Evolutionary conservation across 2,329 filamentous ascomycete genomes (phyloP).

Genomic region (Nothomitra cinnamomea): DNA sequence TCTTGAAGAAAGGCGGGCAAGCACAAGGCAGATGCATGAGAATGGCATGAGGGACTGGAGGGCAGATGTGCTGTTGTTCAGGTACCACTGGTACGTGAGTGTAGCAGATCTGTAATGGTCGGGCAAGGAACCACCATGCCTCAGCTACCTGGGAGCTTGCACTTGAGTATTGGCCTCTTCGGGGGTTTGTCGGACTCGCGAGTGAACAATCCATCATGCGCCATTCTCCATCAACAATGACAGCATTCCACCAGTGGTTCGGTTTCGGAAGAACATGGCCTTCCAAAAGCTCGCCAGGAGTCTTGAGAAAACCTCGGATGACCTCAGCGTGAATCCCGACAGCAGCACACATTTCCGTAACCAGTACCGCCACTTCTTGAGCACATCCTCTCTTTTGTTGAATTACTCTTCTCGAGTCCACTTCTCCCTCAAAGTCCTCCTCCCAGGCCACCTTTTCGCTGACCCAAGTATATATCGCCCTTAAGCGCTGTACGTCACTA

Average conservation of each 20-base stretch:
- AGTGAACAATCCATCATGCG: conserved; percentile 89
- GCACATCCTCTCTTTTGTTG: conserved; percentile 70
- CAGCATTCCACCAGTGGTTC: conserved; percentile 97
- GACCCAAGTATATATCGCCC: conserved; percentile 95
- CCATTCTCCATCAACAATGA: conserved; percentile 88
- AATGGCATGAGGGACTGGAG: conserved; percentile 69
- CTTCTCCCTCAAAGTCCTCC: conserved; percentile 72
- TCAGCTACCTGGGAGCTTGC: conserved; percentile 55
- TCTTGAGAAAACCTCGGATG: conserved; percentile 78
- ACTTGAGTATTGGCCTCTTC: conserved; percentile 59
- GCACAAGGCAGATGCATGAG: conserved; percentile 73
- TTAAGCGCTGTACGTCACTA: conserved; percentile 79
- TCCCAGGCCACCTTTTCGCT: conserved; percentile 93
- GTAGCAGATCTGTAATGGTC: conserved; percentile 82
- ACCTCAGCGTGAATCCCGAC: conserved; percentile 79
- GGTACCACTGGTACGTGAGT: conserved; percentile 83
- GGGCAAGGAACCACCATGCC: conserved; percentile 81
- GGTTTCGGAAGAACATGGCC: conserved; percentile 66
- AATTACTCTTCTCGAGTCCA: conserved; percentile 71
- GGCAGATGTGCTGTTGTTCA: conserved; percentile 83
- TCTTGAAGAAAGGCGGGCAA: conserved; percentile 76
- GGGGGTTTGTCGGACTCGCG: conserved; percentile 79
- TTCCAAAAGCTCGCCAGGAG: conserved; percentile 69
- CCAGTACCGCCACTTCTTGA: conserved; percentile 75
- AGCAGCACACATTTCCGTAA: conserved; percentile 84